These are phyloP conservation scores for Vaccinium corymbosum DNA, from an alignment of 148 eudicot genomes.

Conservation along the genomic window DNA sequence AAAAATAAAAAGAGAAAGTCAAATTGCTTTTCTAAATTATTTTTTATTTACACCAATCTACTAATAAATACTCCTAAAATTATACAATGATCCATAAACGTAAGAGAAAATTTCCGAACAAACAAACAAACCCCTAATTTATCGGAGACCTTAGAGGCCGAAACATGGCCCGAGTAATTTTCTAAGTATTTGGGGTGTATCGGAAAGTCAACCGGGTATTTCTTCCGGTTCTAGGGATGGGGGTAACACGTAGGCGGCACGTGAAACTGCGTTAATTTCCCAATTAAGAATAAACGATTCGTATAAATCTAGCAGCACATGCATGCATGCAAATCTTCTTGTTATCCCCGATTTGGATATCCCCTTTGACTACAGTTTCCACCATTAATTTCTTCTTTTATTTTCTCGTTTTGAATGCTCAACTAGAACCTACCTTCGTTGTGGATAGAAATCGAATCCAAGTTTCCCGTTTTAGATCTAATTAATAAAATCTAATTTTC, in stretches of 20 bases:
- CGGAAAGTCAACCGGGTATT: background rate
- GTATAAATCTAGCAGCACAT: background rate
- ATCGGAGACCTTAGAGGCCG: background rate
- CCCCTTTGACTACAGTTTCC: background rate
- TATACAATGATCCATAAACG: background rate
- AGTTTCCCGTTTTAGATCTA: no score
- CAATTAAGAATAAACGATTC: background rate
- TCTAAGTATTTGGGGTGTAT: background rate
- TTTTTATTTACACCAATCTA: background rate
- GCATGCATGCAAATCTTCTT: background rate
- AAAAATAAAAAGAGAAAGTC: background rate
- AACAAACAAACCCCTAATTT: background rate
- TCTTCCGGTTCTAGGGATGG: background rate
- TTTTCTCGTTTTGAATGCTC: no score
- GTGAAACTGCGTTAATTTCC: background rate
- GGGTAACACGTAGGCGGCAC: background rate
- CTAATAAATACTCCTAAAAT: no score
- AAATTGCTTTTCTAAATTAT: background rate
- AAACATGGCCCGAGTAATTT: background rate
- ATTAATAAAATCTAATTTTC: no score
- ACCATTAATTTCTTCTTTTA: no score
- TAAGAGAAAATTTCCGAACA: background rate
- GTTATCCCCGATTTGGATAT: background rate
- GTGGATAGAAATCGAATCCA: no score
- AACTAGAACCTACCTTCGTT: no score